Conservation (phyloP, 2,329 filamentous ascomycete genomes). For the Keithomyces neogunnii region DNA sequence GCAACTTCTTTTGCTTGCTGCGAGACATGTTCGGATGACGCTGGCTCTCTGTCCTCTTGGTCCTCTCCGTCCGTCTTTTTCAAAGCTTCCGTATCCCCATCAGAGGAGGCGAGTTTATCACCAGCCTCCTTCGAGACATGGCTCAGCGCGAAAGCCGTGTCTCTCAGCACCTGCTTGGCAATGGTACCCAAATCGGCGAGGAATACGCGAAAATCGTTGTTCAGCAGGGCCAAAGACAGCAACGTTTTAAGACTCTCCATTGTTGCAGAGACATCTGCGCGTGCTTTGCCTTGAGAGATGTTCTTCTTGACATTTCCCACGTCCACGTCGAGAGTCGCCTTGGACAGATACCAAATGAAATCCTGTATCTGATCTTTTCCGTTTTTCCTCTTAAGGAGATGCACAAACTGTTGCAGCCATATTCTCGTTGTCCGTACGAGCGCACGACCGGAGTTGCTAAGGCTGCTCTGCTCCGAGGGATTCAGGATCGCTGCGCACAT, state of each 20-base stretch:
- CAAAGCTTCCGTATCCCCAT: slow-evolving; percentile 42
- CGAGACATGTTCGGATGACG: slow-evolving; percentile 57
- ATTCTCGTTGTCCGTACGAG: slow-evolving; percentile 64
- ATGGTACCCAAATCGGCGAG: slow-evolving; percentile 72
- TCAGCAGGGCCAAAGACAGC: slow-evolving; percentile 75
- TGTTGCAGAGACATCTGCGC: slow-evolving; percentile 31
- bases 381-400: slow-evolving; percentile 79
- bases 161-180: slow-evolving; percentile 75
- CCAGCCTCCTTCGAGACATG: slow-evolving; percentile 67
- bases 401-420: slow-evolving; percentile 72
- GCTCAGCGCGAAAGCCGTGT: slow-evolving; percentile 74
- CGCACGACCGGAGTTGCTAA: slow-evolving; percentile 70
- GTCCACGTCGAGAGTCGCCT: slow-evolving; percentile 51
- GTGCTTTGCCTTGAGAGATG: slow-evolving; percentile 20
- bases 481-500: slow-evolving; percentile 73
- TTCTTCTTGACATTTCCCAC: slow-evolving; percentile 19
- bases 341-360: slow-evolving; percentile 76
- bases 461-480: slow-evolving; percentile 49
- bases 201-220: slow-evolving; percentile 83
- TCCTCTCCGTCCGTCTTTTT: slow-evolving; percentile 25
- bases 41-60: slow-evolving; percentile 20
- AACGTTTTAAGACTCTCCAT: slow-evolving; percentile 79
- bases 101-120: slow-evolving; percentile 62
- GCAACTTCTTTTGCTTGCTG: slow-evolving; percentile 47
- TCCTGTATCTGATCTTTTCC: slow-evolving; percentile 79